phyloP scores from a whole-genome alignment of 106 monocot species.

The Gastrodia elata region DNA sequence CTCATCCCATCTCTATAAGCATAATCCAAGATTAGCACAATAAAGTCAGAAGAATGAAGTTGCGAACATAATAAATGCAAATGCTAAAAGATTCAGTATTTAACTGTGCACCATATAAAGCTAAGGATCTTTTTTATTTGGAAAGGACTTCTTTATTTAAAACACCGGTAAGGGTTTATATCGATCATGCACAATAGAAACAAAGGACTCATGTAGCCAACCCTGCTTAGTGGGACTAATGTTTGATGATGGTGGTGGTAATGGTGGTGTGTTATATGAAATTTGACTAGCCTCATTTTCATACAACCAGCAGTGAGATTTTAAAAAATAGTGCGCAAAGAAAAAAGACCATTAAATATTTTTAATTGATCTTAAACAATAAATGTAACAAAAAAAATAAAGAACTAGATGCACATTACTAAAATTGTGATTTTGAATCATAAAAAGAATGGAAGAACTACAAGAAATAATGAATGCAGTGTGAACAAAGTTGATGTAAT shows the following conservation, averaged over 20 bases:
- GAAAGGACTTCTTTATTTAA: no score
- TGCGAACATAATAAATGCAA: neutral
- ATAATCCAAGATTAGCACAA: neutral
- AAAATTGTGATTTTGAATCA: neutral
- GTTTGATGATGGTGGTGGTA: no score
- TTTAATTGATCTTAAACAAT: neutral
- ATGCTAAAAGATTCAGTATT: neutral
- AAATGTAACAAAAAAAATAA: neutral
- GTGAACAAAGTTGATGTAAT: neutral
- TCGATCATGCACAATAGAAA: no score
- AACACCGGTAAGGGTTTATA: no score
- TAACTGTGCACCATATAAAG: neutral
- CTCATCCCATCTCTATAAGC: conserved; percentile 57
- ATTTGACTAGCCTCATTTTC: neutral
- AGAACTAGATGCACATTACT: no score
- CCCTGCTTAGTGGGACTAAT: no score
- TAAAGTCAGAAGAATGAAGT: neutral
- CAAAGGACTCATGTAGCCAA: no score
- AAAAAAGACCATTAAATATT: neutral
- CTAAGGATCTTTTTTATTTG: no score
- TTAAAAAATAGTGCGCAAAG: neutral
- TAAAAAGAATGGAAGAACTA: neutral
- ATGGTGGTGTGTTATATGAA: no score
- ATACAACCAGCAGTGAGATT: neutral
- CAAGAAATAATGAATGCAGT: neutral